Base-by-base conservation (phyloP, 495 filamentous ascomycete genomes). In the Neurospora sp. region DNA sequence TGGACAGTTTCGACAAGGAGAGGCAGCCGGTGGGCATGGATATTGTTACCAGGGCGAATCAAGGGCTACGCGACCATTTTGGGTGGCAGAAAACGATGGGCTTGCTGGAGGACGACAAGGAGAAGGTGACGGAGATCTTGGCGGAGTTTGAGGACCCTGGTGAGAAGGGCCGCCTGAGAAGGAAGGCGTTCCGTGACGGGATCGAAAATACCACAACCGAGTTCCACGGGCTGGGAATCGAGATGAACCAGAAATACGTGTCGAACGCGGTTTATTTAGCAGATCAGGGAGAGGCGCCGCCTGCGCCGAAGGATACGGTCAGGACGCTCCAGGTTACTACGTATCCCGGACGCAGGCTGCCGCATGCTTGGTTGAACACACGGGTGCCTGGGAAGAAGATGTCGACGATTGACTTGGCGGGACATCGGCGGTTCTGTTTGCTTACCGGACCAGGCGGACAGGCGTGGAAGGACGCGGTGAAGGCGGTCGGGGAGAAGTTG, bases 201-300 rank as follows among this genome's bases (percentile, higher is more conserved):
- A 77, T 85, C 42, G 75, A 80, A 53, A 72, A 74, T 9, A 80
- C 80, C 6, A 74, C 73, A 2, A 76, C 78, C 68, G 79, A 84
- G 76, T 78, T 82, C 68, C 78, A 81, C 45, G 84, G 80, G 1
- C 72, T 84, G 4, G 81, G 80, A 27, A 79, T 82, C 40, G 76
- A 85, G 72, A 81, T 82, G 79, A 83, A 82, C 70, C 82, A 84
- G 73, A 77, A 74, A 3, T 85, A 86, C 72, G n/a, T 69, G 31
- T 78, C 77, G 8, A 39, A 72, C 9, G 80, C 77, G 18, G 78
- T 81, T 3, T 80, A 75, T 42, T 44, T 70, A 14, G 72, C 53
- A 0, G 81, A 82, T 41, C 73, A 80, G 74, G 22, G 48, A 5
- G 71, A 53, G 12, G 70, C 76, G 14, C 77, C 73, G 12, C 39